Evolutionary conservation across 176 grass and related monocot genomes (phyloP), one percentile per base, ranked within the genome.

Genomic region (Urochloa ruziziensis): DNA sequence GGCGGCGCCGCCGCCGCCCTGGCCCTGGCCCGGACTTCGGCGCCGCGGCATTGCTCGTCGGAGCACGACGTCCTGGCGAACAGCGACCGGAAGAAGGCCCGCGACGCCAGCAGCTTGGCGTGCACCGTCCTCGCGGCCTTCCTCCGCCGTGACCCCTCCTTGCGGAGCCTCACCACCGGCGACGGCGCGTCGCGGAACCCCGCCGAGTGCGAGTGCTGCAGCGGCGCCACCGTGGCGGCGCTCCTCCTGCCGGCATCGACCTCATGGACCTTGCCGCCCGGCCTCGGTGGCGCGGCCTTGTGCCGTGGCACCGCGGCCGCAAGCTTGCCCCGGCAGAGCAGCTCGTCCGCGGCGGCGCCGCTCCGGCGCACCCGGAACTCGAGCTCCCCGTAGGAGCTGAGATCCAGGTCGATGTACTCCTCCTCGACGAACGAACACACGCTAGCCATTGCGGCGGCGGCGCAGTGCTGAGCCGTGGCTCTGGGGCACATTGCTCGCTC

Each of bases 321-420:
- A 70, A 37, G 62, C 78, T 65, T 82, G 56, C 74, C 74, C 11
- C 83, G 76, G 82, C 71, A 62, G 86, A 39, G n/a, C 57, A 48
- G 49, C 62, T 94, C 86, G 15, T 94, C 92, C 1, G 63, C 18
- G 17, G 29, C 29, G 11, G 36, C 63, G 75, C 79, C 63, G 75
- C 79, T 79, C 76, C 77, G 78, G 57, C 76, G 28, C 79, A 81
- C 66, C 33, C 71, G 83, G 76, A 91, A 89, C 81, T 89, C 83
- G 64, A 86, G 64, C 56, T 89, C 89, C 21, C 63, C 75, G 46
- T 80, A 71, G 12, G 89, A 89, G 37, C 81, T 89, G 86, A 94
- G 71, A 83, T 94, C 89, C 80, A 94, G 84, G 86, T 94, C 92
- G 76, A 94, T 91, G 89, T 86, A 94, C 21, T 90, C 91, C 74